Percentiles rank a stretch among this genome's conserved stretches.
Evolutionary conservation across 352 stramenopile species (phyloP).

Genomic region (Phytophthora niederhauseri): DNA sequence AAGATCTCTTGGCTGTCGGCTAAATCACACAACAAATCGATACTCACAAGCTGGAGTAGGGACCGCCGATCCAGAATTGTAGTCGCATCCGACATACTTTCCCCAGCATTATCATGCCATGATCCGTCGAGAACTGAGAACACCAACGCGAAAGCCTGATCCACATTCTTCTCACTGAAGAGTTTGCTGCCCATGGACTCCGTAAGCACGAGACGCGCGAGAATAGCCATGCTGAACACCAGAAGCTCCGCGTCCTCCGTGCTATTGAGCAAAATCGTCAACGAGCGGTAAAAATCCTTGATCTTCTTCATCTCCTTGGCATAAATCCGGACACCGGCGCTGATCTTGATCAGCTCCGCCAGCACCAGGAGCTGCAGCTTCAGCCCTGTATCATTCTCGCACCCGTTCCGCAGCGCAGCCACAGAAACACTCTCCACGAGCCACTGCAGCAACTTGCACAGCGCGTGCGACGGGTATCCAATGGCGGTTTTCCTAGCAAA

Average conservation of each 20-base stretch:
- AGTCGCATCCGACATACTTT: conserved; percentile 32
- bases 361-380: conserved; percentile 76
- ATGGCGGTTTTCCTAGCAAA: conserved; percentile 60
- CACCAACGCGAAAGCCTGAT: conserved; percentile 72
- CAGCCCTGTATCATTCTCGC: conserved; percentile 54
- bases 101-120: conserved; percentile 38
- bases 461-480: conserved; percentile 72
- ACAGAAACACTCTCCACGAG: conserved; percentile 54
- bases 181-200: conserved; percentile 82
- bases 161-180: conserved; percentile 83
- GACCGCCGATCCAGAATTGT: conserved; percentile 45
- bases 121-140: conserved; percentile 76
- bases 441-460: conserved; percentile 74
- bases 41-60: conserved; percentile 60
- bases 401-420: conserved; percentile 47
- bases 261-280: conserved; percentile 84
- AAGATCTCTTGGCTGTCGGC: conserved; percentile 63
- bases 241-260: conserved; percentile 77
- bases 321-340: conserved; percentile 78
- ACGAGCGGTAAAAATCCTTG: conserved; percentile 82
- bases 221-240: conserved; percentile 79
- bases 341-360: conserved; percentile 69
- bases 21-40: conserved; percentile 77
- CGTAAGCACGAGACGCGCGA: conserved; percentile 71
- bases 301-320: conserved; percentile 79